Conservation (phyloP, 2,329 filamentous ascomycete genomes). For the Phaeosphaeriaceae sp. region DNA sequence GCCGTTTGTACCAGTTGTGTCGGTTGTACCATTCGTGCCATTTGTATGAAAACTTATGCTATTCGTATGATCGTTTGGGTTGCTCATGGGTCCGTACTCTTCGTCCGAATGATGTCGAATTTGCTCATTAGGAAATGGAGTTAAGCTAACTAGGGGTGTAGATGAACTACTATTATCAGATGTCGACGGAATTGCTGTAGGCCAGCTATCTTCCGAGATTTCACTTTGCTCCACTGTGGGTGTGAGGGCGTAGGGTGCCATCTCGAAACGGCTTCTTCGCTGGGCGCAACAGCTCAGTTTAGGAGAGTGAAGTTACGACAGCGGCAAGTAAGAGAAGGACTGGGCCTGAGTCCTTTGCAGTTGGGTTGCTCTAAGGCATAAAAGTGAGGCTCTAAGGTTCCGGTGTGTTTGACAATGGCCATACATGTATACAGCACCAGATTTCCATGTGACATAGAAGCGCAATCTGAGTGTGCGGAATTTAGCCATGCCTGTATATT, state of each 20-base stretch:
- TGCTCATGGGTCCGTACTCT: too few species aligned
- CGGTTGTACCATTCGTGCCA: background rate
- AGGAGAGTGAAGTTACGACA: background rate
- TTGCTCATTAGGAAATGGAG: background rate
- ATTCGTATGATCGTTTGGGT: background rate
- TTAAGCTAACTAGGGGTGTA: background rate
- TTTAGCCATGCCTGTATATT: too few species aligned
- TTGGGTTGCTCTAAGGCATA: background rate
- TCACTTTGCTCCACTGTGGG: constrained; percentile 19
- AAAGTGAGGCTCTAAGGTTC: background rate
- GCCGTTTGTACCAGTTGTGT: background rate
- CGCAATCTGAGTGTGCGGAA: too few species aligned
- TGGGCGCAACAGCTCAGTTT: too few species aligned
- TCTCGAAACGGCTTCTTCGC: background rate
- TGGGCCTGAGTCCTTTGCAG: background rate
- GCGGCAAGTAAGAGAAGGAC: background rate
- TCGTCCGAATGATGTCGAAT: background rate
- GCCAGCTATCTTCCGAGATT: constrained; percentile 1
- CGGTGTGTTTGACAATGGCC: background rate
- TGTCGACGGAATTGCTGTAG: background rate
- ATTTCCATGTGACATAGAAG: background rate
- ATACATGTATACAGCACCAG: background rate
- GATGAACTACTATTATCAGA: background rate
- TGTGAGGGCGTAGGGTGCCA: constrained; percentile 30
- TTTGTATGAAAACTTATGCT: background rate